Evolutionary conservation across 1,284 basidiomycete genomes (phyloP).

Genomic region (Fomitopsis palustris): DNA sequence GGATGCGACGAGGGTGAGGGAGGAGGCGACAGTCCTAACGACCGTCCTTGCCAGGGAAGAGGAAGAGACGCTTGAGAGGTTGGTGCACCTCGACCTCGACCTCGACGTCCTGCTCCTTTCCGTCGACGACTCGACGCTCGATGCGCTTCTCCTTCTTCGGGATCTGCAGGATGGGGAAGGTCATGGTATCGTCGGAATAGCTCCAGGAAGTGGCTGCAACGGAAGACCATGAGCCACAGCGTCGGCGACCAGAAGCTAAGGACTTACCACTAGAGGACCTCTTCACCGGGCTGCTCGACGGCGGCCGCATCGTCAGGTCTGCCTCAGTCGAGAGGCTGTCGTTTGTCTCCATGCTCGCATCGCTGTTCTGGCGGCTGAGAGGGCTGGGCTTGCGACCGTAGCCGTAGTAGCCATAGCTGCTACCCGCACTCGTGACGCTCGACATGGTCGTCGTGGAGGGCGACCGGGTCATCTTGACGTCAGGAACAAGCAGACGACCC

Average conservation of each 20-base stretch:
- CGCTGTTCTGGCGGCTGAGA: constrained; percentile 33
- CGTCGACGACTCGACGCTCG: constrained; percentile 45
- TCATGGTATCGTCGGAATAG: constrained; percentile 57
- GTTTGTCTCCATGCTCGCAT: constrained; percentile 20
- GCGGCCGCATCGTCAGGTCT: constrained; percentile 15
- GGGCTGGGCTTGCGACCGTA: constrained; percentile 34
- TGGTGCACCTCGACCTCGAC: constrained; percentile 46
- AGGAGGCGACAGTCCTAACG: constrained; percentile 8
- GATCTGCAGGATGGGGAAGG: constrained; percentile 60
- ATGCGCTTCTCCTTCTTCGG: constrained; percentile 53
- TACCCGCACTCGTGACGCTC: constrained; percentile 19
- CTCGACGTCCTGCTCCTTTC: constrained; percentile 46
- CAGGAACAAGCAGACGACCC: constrained; percentile 63
- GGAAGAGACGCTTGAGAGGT: constrained; percentile 45
- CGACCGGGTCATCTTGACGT: constrained; percentile 48
- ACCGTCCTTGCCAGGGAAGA: constrained; percentile 37
- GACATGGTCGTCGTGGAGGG: constrained; percentile 25
- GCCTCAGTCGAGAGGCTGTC: constrained; percentile 17
- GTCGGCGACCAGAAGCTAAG: neutral
- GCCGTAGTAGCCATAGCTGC: constrained; percentile 18
- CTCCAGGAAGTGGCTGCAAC: constrained; percentile 61
- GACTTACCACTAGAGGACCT: constrained; percentile 27
- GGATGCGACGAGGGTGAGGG: neutral
- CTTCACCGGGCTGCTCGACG: constrained; percentile 20
- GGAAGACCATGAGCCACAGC: constrained; percentile 11